A percentile compares a stretch with the other conserved stretches of the same genome.
These are phyloP conservation scores for Colletotrichum abscissum DNA, from an alignment of 2,329 filamentous ascomycete genomes.

Conservation along the genomic window DNA sequence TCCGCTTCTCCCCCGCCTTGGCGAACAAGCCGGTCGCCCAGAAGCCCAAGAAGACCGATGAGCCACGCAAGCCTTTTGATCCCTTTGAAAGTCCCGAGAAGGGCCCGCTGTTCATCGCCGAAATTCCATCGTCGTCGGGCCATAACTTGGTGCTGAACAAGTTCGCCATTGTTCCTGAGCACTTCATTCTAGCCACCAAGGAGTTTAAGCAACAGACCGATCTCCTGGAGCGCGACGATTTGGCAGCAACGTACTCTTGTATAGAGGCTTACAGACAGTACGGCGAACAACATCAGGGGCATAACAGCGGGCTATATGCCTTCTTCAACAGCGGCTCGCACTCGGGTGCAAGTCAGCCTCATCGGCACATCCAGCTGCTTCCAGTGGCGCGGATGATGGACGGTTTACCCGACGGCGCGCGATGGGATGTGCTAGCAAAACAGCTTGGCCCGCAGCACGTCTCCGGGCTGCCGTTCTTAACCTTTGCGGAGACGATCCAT, in stretches of 20 bases:
- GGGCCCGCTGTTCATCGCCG: constrained; percentile 63
- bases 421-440: constrained; percentile 65
- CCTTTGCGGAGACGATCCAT: constrained; percentile 54
- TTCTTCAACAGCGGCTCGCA: constrained; percentile 78
- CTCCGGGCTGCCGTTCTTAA: constrained; percentile 52
- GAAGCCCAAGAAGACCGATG: constrained; percentile 47
- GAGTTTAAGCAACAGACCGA: constrained; percentile 73
- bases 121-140: constrained; percentile 51
- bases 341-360: constrained; percentile 78
- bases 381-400: constrained; percentile 72
- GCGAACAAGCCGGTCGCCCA: constrained; percentile 72
- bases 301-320: constrained; percentile 61
- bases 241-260: constrained; percentile 71
- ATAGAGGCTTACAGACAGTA: constrained; percentile 62
- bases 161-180: constrained; percentile 76
- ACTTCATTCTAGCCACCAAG: constrained; percentile 79
- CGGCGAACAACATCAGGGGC: constrained; percentile 39
- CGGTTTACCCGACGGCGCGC: constrained; percentile 50
- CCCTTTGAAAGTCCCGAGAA: constrained; percentile 72
- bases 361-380: constrained; percentile 78
- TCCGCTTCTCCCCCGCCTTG: constrained; percentile 77
- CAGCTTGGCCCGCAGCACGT: constrained; percentile 40
- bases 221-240: constrained; percentile 68
- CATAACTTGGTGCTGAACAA: constrained; percentile 81
- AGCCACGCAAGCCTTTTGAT: constrained; percentile 59